Evolutionary conservation across 202 grass and related monocot species (phyloP).

Genomic region (Miscanthus sacchariflorus): DNA sequence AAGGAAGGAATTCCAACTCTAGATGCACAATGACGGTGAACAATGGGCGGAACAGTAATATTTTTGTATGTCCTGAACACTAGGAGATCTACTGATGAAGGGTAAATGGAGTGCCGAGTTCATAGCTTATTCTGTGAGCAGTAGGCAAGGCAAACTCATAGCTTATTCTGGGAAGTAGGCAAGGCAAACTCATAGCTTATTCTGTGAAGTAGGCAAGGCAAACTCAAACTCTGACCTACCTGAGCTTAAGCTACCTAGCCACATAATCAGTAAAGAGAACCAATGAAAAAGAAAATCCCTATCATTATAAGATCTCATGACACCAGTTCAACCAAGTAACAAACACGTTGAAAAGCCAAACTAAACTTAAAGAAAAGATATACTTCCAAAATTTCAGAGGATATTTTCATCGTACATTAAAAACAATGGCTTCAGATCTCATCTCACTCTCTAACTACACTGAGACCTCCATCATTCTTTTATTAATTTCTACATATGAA

Average conservation of each 20-base stretch:
- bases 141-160: neutral
- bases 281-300: no score
- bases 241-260: neutral
- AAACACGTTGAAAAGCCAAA: neutral
- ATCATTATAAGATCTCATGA: neutral
- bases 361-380: neutral
- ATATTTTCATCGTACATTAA: neutral
- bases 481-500: neutral
- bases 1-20: neutral
- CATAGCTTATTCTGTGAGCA: neutral
- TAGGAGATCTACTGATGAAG: neutral
- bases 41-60: neutral
- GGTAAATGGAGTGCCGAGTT: neutral
- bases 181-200: neutral
- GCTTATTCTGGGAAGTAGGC: neutral
- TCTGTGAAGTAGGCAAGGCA: neutral
- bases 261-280: neutral
- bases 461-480: neutral
- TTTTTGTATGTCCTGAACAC: neutral
- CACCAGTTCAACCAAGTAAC: neutral
- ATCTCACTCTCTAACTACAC: neutral
- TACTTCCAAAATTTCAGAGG: neutral
- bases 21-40: neutral
- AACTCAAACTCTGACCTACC: constrained; percentile 3
- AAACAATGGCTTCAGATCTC: neutral